Conservation (phyloP, 2,329 filamentous ascomycete genomes). For the Aspergillaceae sp. region DNA sequence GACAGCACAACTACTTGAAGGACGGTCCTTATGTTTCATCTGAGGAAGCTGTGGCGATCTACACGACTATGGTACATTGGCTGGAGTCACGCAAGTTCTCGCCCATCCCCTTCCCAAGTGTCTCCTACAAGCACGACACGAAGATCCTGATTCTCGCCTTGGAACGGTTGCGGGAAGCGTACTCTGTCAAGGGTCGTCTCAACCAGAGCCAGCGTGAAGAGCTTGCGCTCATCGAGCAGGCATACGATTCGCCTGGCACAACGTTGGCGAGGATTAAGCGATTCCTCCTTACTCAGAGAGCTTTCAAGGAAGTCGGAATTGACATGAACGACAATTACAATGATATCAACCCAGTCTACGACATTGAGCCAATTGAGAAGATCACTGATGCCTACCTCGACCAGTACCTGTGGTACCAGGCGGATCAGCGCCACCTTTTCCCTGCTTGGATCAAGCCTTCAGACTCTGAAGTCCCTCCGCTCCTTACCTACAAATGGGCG, state of each 20-base stretch:
- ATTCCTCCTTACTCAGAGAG: conserved; percentile 90
- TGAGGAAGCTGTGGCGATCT: conserved; percentile 96
- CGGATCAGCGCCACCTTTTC: conserved; percentile 93
- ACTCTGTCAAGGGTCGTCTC: conserved; percentile 91
- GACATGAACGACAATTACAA: conserved; percentile 99
- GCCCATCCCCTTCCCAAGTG: conserved; percentile 95
- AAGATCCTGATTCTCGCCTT: conserved; percentile 96
- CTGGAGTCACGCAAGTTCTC: conserved; percentile 97
- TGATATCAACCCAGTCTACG: conserved; percentile 97
- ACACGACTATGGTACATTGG: conserved; percentile 98
- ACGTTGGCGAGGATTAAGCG: conserved; percentile 95
- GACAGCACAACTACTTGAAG: conserved; percentile 99
- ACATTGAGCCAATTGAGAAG: conserved; percentile 98
- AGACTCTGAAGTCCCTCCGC: conserved; percentile 89
- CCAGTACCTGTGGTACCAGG: conserved; percentile 98
- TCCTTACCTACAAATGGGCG: conserved; percentile 97
- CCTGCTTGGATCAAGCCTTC: conserved; percentile 99
- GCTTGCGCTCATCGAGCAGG: conserved; percentile 91
- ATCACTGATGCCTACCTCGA: conserved; percentile 98
- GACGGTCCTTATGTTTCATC: conserved; percentile 97
- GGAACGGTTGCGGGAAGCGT: conserved; percentile 86
- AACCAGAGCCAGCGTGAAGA: conserved; percentile 98
- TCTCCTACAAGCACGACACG: conserved; percentile 98
- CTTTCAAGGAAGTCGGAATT: conserved; percentile 98
- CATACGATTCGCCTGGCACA: conserved; percentile 94